Evolutionary conservation across 2,329 filamentous ascomycete genomes (phyloP), one percentile per base, ranked within the genome.

Genomic region (Annulohypoxylon truncatum): DNA sequence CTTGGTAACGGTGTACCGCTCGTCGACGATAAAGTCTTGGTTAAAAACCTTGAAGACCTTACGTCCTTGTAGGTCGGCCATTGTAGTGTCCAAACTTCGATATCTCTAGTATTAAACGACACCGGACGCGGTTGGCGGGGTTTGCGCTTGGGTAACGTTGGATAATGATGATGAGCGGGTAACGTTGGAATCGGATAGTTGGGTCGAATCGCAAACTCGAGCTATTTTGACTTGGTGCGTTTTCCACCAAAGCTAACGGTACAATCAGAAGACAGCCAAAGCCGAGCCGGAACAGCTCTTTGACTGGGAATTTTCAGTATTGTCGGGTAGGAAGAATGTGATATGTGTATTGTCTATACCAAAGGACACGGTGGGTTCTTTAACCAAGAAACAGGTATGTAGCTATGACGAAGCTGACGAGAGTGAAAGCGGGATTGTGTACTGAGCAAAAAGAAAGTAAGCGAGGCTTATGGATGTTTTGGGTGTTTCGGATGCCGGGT

Each of bases 11-110:
- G 92, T 97, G 84, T 99, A 99, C 76, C 95, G 90, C 82, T 98
- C 95, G 79, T 98, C 96, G 77, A 98, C 96, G 74, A 97, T 90
- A 79, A 99, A 99, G 84, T 99, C 96, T 79, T 99, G 96, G 86
- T 97, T 97, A 84, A 99, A 99, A 80, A 99, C 94, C 90, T 97
- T 97, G 87, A 97, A 97, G 81, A 95, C 89, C 87, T 97, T 97
- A 82, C 76, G 75, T 72, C 76, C 76, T 61, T 77, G 75, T 68
- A 77, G 64, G 59, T 77, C 76, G 72, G 72, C 71, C 76, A 77
- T 78, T 38, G 44, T 71, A 68, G 2, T 53, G 18, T 60, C 15
- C 31, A 18, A 44, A 40, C 40, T 40, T 40, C 9, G 10, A 55
- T 22, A 38, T 44, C 13, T 51, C 51, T 52, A 26, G 18, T 59